phyloP scores from a whole-genome alignment of 768 basidiomycete species.

The Xerocomellus chrysenteron region DNA sequence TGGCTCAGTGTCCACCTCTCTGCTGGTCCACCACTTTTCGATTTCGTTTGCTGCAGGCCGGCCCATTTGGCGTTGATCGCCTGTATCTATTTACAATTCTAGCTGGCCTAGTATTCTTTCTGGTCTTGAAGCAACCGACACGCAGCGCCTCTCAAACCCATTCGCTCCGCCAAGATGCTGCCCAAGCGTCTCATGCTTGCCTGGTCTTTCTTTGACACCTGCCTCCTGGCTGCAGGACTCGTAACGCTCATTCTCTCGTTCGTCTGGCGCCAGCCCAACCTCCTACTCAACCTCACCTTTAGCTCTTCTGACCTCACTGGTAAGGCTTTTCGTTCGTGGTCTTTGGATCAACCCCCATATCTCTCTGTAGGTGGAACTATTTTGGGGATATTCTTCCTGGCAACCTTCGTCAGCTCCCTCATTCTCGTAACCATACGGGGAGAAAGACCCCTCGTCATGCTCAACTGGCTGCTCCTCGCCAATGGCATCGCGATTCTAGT shows the following conservation, averaged over 20 bases:
- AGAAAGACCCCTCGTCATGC: constrained; percentile 65
- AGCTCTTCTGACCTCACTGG: constrained; percentile 57
- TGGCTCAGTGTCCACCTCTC: not conserved
- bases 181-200: constrained; percentile 67
- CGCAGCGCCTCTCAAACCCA: constrained; percentile 4
- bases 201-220: constrained; percentile 72
- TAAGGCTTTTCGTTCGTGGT: constrained; percentile 32
- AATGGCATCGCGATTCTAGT: constrained; percentile 61
- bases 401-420: constrained; percentile 71
- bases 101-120: constrained; percentile 47
- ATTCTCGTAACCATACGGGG: constrained; percentile 68
- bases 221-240: constrained; percentile 67
- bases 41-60: constrained; percentile 40
- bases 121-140: constrained; percentile 24
- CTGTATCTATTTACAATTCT: constrained; percentile 40
- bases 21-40: constrained; percentile 1
- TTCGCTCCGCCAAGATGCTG: constrained; percentile 49
- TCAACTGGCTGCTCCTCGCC: constrained; percentile 72
- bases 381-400: constrained; percentile 63
- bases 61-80: constrained; percentile 68
- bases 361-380: constrained; percentile 58
- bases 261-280: constrained; percentile 63
- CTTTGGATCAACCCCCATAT: not conserved
- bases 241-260: constrained; percentile 67
- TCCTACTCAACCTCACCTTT: constrained; percentile 75